Evolutionary conservation across 441 rosid genomes (phyloP).

Genomic region (Biscutella auriculata): DNA sequence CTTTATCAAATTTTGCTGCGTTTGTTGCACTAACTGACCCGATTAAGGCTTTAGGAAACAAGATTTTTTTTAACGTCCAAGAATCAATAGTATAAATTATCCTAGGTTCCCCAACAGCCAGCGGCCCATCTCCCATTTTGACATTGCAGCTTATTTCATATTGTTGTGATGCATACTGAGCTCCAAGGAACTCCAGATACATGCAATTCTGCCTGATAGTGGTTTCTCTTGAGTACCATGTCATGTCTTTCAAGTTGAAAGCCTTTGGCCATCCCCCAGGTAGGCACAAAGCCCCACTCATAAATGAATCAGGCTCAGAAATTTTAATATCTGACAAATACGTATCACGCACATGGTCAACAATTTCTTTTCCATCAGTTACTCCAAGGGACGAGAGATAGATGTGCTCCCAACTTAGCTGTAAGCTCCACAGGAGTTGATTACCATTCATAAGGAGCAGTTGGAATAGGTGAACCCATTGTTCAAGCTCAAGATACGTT

Average conservation of each 20-base stretch:
- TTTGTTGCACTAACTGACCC: slow-evolving; percentile 16
- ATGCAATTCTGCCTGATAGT: slow-evolving; percentile 72
- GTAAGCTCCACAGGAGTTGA: slow-evolving; percentile 78
- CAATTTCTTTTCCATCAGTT: slow-evolving; percentile 47
- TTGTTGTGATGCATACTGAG: slow-evolving; percentile 41
- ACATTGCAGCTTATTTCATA: slow-evolving; percentile 20
- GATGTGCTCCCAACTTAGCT: slow-evolving; percentile 82
- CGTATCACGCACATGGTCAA: slow-evolving; percentile 39
- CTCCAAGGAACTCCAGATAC: slow-evolving; percentile 72
- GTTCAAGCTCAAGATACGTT: slow-evolving; percentile 79
- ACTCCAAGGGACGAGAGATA: slow-evolving; percentile 77
- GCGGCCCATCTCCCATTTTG: slow-evolving; percentile 14
- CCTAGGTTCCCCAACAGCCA: slow-evolving; percentile 19
- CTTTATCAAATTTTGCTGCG: slow-evolving; percentile 18
- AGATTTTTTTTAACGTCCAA: slow-evolving; percentile 20
- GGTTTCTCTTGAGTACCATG: slow-evolving; percentile 54
- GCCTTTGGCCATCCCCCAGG: slow-evolving; percentile 93
- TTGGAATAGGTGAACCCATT: slow-evolving; percentile 80
- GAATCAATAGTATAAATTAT: slow-evolving; percentile 27
- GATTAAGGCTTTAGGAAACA: slow-evolving; percentile 41
- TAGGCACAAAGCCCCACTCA: slow-evolving; percentile 34
- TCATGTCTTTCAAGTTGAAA: slow-evolving; percentile 46
- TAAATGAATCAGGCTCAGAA: slow-evolving; percentile 22
- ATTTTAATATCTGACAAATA: slow-evolving; percentile 36
- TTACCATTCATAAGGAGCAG: slow-evolving; percentile 69